Evolutionary conservation across 1,284 basidiomycete species (phyloP).

Genomic region (Retiboletus flavoniger): DNA sequence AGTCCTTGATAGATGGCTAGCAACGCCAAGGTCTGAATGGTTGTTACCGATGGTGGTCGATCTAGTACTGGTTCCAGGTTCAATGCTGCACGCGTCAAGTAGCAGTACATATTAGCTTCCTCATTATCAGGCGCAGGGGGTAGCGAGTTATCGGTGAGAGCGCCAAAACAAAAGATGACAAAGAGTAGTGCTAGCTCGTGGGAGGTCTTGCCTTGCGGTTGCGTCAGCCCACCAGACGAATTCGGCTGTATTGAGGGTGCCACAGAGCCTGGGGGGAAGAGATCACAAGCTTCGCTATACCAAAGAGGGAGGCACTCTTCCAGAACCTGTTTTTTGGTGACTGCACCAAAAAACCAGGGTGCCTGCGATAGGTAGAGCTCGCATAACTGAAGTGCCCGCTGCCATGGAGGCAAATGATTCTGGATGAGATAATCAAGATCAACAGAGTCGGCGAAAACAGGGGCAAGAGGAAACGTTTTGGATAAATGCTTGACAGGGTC

Average conservation of each 20-base stretch:
- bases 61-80: conserved; percentile 65
- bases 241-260: conserved; percentile 15
- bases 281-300: conserved; percentile 53
- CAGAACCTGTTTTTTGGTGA: conserved; percentile 56
- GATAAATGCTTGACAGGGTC: conserved; percentile 45
- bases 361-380: conserved; percentile 68
- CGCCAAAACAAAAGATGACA: conserved; percentile 57
- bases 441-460: conserved; percentile 32
- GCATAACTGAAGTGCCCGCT: conserved; percentile 53
- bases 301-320: conserved; percentile 66
- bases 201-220: conserved; percentile 35
- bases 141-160: conserved; percentile 49
- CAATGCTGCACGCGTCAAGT: conserved; percentile 59
- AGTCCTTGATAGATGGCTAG: conserved; percentile 69
- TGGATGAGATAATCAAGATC: conserved; percentile 48
- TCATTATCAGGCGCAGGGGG: conserved; percentile 52
- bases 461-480: conserved; percentile 53
- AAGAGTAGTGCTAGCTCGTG: conserved; percentile 61
- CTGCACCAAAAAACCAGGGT: conserved; percentile 74
- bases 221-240: not conserved
- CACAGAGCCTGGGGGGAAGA: conserved; percentile 29
- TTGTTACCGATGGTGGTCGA: conserved; percentile 62
- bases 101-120: conserved; percentile 52
- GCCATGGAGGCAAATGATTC: conserved; percentile 55
- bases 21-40: conserved; percentile 63